Base-by-base conservation (phyloP, 148 eudicot genomes). In the Vaccinium corymbosum region DNA sequence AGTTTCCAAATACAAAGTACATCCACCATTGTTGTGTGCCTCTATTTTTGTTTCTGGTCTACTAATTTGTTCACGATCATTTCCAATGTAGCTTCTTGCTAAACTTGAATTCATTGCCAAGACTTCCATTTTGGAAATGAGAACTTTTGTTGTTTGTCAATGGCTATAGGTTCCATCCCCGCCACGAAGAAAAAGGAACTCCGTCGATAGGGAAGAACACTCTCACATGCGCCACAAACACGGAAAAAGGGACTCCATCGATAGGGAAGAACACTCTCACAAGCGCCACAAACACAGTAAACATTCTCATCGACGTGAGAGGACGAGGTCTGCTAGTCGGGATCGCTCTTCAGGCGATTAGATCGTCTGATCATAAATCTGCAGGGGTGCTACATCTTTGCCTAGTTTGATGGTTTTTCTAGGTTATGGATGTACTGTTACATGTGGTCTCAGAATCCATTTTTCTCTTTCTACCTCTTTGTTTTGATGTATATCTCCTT, bases 141-240 rank as follows among this genome's bases (percentile, higher is more conserved):
- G 1, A 32, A 27, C 38, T 27, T 71, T 35, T 14, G 15, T 82
- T 38, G 49, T 38, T 82, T 20, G 72, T 72, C 17, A 62, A 42
- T 62, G 68, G 9, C 29, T 70, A 64, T 82, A 95, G 98, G 86
- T 92, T 52, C 96, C 98, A 76, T 91, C 96, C 25, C 98, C 98
- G 76, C 98, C 98, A 51, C 84, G 94, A 87, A 92, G 98, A 81
- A 86, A 89, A 88, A 91, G 89, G 85, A 90, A 80, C 27, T 86
- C 89, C 7, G 82, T 74, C 25, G 93, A 93, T 49, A 88, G 89
- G 81, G 94, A 89, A 53, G 85, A 87, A 77, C 83, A 85, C 66
- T 71, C 88, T 56, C 79, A 78, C 72, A 88, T 56, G 77, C 90
- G 84, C 17, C 87, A 84, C 73, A 88, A 70, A 85, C 86, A 86